Conservation (phyloP, 441 rosid genomes). For the Flueggea neowawraea region DNA sequence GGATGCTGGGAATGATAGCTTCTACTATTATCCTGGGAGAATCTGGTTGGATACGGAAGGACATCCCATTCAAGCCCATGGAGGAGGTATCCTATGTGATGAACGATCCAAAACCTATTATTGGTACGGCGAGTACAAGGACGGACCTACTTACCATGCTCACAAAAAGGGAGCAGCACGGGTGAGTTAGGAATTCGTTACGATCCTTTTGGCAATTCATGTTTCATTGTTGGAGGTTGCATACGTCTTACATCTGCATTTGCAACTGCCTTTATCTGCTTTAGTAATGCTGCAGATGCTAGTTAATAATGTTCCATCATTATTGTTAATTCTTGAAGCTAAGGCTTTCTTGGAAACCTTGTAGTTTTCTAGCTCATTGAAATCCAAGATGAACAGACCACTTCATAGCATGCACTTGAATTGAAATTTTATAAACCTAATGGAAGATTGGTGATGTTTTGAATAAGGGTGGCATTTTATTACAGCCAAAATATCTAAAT, state of each 20-base stretch:
- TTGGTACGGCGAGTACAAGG: constrained; percentile 97
- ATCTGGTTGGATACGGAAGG: constrained; percentile 94
- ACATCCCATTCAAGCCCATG: constrained; percentile 94
- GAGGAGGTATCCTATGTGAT: constrained; percentile 74
- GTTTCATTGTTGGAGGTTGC: not conserved
- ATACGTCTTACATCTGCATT: constrained; percentile 1
- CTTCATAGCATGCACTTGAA: too few species aligned
- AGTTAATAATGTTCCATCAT: not conserved
- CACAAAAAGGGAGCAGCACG: constrained; percentile 84
- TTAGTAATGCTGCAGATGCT: constrained; percentile 4
- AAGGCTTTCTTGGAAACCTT: too few species aligned
- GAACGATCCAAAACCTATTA: constrained; percentile 57
- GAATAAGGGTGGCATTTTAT: too few species aligned
- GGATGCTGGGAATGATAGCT: constrained; percentile 51
- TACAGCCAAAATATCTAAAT: too few species aligned
- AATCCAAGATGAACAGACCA: too few species aligned
- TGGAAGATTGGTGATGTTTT: too few species aligned
- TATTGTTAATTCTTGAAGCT: not conserved
- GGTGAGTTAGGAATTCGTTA: constrained; percentile 43
- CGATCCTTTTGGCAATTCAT: not conserved
- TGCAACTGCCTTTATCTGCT: not conserved
- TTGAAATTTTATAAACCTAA: too few species aligned
- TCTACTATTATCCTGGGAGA: constrained; percentile 65
- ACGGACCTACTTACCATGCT: constrained; percentile 84
- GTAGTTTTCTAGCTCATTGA: too few species aligned